These are phyloP conservation scores for Pseudocercospora musae DNA, from an alignment of 2,329 filamentous ascomycete genomes.

Conservation along the genomic window DNA sequence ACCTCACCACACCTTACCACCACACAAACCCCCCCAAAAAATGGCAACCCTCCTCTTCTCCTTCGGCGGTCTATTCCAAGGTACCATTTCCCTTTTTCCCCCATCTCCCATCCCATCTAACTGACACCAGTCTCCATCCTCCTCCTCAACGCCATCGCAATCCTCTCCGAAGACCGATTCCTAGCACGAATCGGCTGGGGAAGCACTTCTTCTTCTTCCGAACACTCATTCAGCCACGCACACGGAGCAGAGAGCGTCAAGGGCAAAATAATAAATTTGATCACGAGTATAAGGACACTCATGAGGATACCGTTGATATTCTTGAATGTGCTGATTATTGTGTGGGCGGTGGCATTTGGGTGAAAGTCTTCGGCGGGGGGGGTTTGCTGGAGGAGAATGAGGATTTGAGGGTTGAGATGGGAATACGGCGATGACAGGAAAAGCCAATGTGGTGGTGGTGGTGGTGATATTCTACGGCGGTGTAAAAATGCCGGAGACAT, in stretches of 20 bases:
- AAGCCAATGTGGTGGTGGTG: no score
- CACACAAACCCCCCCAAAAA: neutral
- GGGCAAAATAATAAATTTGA: slow-evolving; percentile 82
- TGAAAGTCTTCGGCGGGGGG: no score
- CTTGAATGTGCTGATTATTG: slow-evolving; percentile 77
- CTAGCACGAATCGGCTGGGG: slow-evolving; percentile 81
- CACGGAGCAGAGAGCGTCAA: slow-evolving; percentile 75
- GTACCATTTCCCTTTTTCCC: slow-evolving; percentile 41
- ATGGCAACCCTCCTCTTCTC: slow-evolving; percentile 59
- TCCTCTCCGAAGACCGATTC: slow-evolving; percentile 93
- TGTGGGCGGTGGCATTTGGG: slow-evolving; percentile 49
- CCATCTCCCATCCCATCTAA: neutral
- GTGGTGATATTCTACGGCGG: no score
- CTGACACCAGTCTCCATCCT: slow-evolving; percentile 66
- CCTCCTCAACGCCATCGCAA: slow-evolving; percentile 87
- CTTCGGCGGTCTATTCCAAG: slow-evolving; percentile 70
- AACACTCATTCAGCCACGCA: slow-evolving; percentile 77
- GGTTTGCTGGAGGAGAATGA: no score
- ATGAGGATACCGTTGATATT: slow-evolving; percentile 89
- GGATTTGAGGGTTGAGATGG: no score
- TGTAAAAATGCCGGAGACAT: no score
- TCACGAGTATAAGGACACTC: slow-evolving; percentile 83
- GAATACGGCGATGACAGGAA: no score
- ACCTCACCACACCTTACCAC: neutral
- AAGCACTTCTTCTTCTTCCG: slow-evolving; percentile 56